Percentiles rank a stretch among this genome's conserved stretches.
Conservation (phyloP, 1,284 basidiomycete species). For the Wolfiporia cocos region DNA sequence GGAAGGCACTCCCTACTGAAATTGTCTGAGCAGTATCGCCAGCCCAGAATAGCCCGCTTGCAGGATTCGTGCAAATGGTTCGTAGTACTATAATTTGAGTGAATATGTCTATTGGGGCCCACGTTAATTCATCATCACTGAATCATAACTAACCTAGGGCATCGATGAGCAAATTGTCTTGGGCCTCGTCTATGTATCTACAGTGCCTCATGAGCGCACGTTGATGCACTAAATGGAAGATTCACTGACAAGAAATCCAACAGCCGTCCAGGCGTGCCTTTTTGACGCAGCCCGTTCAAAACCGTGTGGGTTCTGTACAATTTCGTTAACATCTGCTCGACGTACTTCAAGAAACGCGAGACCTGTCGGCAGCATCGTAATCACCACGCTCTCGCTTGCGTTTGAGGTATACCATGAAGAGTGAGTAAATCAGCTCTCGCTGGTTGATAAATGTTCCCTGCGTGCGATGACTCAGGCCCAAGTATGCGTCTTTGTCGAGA, state of each 20-base stretch:
- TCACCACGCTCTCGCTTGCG: slow-evolving; percentile 40
- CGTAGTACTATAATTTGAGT: slow-evolving; percentile 44
- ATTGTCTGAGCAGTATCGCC: slow-evolving; percentile 79
- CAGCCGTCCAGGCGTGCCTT: slow-evolving; percentile 34
- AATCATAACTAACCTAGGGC: slow-evolving; percentile 43
- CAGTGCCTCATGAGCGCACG: neutral
- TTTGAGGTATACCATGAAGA: slow-evolving; percentile 51
- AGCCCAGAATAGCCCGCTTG: slow-evolving; percentile 66
- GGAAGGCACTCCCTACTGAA: slow-evolving; percentile 62
- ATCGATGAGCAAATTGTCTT: slow-evolving; percentile 69
- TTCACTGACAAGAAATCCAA: slow-evolving; percentile 53
- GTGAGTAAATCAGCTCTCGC: slow-evolving; percentile 42
- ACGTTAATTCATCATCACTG: too few relatives aligned
- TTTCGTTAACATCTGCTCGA: neutral
- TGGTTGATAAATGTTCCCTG: slow-evolving; percentile 49
- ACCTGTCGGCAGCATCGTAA: slow-evolving; percentile 62
- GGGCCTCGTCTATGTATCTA: slow-evolving; percentile 70
- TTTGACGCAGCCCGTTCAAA: slow-evolving; percentile 30
- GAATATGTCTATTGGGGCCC: neutral
- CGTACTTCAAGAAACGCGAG: neutral
- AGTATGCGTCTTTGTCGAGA: slow-evolving; percentile 41
- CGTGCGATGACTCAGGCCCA: slow-evolving; percentile 39
- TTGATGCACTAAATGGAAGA: neutral
- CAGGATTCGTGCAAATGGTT: slow-evolving; percentile 50
- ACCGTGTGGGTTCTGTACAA: slow-evolving; percentile 44